Evolutionary conservation across 2,329 filamentous ascomycete genomes (phyloP), one percentile per base, ranked within the genome.

Genomic region (Alternaria brassicicola): DNA sequence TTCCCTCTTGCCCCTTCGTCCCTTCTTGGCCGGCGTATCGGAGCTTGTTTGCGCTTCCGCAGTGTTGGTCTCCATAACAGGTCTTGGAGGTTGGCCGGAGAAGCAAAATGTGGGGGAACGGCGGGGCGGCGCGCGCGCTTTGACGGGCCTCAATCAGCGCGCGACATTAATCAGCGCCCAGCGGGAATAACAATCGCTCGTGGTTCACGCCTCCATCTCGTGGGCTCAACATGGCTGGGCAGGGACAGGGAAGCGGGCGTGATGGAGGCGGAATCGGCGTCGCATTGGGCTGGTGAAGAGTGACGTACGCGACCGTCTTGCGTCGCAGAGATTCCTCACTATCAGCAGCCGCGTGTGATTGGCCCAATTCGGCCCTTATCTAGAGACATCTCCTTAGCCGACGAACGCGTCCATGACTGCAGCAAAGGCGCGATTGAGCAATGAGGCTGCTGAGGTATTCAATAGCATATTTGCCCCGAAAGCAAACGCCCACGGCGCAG

Each of bases 1-100:
- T 26, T 76, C 72, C 64, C 73, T 75, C 68, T 75, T 75, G 49
- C 67, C 65, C 47, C 73, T 66, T 23, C 74, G 67, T 13, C 74
- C 71, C 42, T 70, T 73, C 64, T 77, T 77, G n/a, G 66, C 42
- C 13, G 69, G 63, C 54, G 62, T 49, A 47, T 68, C 66, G 35
- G 41, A 26, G 13, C 33, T 33, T 9, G 53, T 26, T n/a, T 52
- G 51, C 36, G 62, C 43, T 35, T 56, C 58, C 52, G 56, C 38
- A 31, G 52, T 57, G 59, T 52, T 52, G 41, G 55, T 61, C 43
- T 64, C 63, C 63, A 62, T 65, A 52, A 56, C 62, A 53, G 51
- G 36, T 47, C 36, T 45, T 38, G 43, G 46, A 42, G 66, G 51
- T 48, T 56, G 33, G 25, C 51, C 51, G 50, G 59, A 59, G 52